Percentiles rank a stretch among this genome's conserved stretches.
These are phyloP conservation scores for Babesia caballi DNA, from an alignment of 169 alveolate species.

Conservation along the genomic window DNA sequence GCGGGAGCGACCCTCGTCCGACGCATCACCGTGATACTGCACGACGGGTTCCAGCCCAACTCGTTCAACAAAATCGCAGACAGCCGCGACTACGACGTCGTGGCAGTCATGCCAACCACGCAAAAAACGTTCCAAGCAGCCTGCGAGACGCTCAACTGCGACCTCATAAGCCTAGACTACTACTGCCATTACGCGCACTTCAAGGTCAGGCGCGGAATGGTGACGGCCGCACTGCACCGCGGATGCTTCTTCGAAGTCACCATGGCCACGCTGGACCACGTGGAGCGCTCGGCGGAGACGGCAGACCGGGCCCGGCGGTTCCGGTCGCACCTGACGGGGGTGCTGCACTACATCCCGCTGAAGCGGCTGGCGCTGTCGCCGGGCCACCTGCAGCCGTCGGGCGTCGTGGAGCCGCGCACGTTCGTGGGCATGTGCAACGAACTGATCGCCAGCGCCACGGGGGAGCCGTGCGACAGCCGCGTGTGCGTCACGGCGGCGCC, in stretches of 20 bases:
- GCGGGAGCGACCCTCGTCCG: slow-evolving; percentile 32
- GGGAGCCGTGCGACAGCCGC: slow-evolving; percentile 12
- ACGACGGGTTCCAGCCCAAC: slow-evolving; percentile 56
- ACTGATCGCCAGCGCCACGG: slow-evolving; percentile 14
- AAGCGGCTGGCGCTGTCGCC: slow-evolving; percentile 46
- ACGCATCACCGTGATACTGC: slow-evolving; percentile 40
- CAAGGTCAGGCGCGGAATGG: slow-evolving; percentile 51
- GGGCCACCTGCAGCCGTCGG: background rate
- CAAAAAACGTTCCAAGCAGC: slow-evolving; percentile 50
- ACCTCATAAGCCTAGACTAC: slow-evolving; percentile 39
- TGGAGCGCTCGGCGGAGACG: background rate
- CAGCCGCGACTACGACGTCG: slow-evolving; percentile 42
- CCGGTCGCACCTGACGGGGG: slow-evolving; percentile 7
- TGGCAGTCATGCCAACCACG: slow-evolving; percentile 56
- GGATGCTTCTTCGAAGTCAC: slow-evolving; percentile 59
- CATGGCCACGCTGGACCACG: slow-evolving; percentile 21
- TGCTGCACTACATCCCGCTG: slow-evolving; percentile 44
- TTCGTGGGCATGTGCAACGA: slow-evolving; percentile 45
- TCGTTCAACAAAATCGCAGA: slow-evolving; percentile 34
- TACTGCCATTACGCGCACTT: slow-evolving; percentile 41
- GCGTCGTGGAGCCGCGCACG: slow-evolving; percentile 25
- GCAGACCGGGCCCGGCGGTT: background rate
- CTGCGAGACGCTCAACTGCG: slow-evolving; percentile 54
- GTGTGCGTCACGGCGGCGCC: slow-evolving; percentile 51
- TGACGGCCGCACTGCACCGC: slow-evolving; percentile 48